phyloP scores from a whole-genome alignment of 2,329 filamentous ascomycete genomes.

The Tolypocladium tundrense region DNA sequence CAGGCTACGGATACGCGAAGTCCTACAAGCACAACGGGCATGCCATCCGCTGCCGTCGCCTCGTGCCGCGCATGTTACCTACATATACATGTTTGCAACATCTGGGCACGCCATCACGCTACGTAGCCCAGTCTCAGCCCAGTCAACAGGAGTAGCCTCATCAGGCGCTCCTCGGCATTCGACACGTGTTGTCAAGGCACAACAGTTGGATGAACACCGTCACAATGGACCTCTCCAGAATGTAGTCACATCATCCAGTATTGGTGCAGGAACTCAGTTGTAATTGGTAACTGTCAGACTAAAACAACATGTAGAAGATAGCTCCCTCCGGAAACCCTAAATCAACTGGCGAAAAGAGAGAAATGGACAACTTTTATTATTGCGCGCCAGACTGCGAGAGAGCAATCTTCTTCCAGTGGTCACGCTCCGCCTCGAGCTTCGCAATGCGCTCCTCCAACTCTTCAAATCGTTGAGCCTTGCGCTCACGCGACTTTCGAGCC shows the following conservation, averaged over 20 bases:
- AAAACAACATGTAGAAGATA: neutral
- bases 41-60: neutral
- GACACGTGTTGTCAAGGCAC: too few species aligned
- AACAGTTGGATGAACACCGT: too few species aligned
- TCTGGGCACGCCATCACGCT: neutral
- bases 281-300: neutral
- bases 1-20: too few species aligned
- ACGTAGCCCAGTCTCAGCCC: neutral
- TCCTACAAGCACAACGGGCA: neutral
- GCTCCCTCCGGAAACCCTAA: neutral
- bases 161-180: neutral
- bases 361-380: slow-evolving; percentile 5
- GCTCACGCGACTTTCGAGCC: slow-evolving; percentile 82
- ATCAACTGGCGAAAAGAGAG: slow-evolving; percentile 4
- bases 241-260: neutral
- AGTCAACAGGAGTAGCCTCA: too few species aligned
- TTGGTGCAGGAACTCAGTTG: neutral
- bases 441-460: slow-evolving; percentile 64
- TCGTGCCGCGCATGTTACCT: neutral
- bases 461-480: slow-evolving; percentile 69
- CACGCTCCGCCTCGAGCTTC: slow-evolving; percentile 55
- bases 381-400: slow-evolving; percentile 21
- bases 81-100: too few species aligned
- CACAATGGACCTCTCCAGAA: too few species aligned
- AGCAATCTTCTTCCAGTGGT: slow-evolving; percentile 54